Percentiles rank a stretch among this genome's conserved stretches.
These are phyloP conservation scores for Suillus weaverae DNA, from an alignment of 768 basidiomycete species.

Conservation along the genomic window DNA sequence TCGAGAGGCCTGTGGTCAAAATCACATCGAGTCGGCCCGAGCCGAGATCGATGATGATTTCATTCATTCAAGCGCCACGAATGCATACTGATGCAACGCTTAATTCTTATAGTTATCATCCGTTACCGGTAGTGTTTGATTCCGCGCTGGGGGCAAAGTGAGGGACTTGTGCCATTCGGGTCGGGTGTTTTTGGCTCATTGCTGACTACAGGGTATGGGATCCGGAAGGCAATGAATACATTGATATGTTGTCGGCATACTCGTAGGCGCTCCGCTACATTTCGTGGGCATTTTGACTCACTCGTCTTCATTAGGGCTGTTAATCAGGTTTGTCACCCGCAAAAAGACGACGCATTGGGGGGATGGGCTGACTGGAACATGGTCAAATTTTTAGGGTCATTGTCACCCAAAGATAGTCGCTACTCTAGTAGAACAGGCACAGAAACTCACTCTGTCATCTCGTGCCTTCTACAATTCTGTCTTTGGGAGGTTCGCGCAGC, in stretches of 20 bases:
- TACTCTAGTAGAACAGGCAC: constrained; percentile 80
- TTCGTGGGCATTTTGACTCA: constrained; percentile 8
- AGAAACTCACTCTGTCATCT: constrained; percentile 89
- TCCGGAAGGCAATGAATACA: constrained; percentile 92
- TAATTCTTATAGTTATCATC: constrained; percentile 81
- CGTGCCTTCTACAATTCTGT: constrained; percentile 94
- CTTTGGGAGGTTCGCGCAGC: constrained; percentile 87
- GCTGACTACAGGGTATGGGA: constrained; percentile 72
- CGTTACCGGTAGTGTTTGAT: constrained; percentile 93
- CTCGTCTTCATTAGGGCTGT: constrained; percentile 58
- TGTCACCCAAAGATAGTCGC: constrained; percentile 88
- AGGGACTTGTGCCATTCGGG: constrained; percentile 44
- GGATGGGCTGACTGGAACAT: constrained; percentile 11
- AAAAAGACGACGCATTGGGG: constrained; percentile 1
- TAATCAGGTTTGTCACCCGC: constrained; percentile 63
- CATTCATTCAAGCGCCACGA: constrained; percentile 25
- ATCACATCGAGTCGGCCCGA: constrained; percentile 14
- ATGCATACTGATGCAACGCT: constrained; percentile 34
- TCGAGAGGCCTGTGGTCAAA: constrained; percentile 20
- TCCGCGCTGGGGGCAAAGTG: constrained; percentile 86
- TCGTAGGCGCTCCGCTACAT: constrained; percentile 56
- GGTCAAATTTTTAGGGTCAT: constrained; percentile 58
- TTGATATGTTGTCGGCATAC: constrained; percentile 98
- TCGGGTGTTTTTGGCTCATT: constrained; percentile 10
- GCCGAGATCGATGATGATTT: constrained; percentile 17